A percentile compares a stretch with the other conserved stretches of the same genome.
Evolutionary conservation across 352 stramenopile genomes (phyloP).

Genomic region (Blastocystis sp.): DNA sequence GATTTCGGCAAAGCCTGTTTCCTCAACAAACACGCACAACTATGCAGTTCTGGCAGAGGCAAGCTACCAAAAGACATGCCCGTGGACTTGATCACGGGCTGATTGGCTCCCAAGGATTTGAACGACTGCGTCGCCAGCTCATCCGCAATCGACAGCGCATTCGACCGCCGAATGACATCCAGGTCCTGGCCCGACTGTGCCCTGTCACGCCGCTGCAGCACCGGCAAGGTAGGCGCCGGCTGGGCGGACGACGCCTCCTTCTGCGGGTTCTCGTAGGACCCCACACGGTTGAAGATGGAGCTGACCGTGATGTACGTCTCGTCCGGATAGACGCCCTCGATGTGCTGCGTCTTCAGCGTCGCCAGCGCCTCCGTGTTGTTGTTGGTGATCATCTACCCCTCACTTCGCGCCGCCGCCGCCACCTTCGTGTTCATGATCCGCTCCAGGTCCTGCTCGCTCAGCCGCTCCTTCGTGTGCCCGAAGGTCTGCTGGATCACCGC

Average conservation of each 20-base stretch:
- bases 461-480: neutral
- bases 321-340: neutral
- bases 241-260: neutral
- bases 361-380: constrained; percentile 21
- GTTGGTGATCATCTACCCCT: constrained; percentile 35
- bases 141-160: constrained; percentile 39
- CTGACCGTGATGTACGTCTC: constrained; percentile 17
- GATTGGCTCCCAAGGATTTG: neutral
- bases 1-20: neutral
- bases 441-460: constrained; percentile 14
- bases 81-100: neutral
- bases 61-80: neutral
- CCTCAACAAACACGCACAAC: neutral
- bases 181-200: neutral
- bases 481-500: constrained; percentile 28
- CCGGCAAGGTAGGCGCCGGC: neutral
- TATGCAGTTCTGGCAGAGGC: neutral
- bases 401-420: neutral
- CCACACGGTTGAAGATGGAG: constrained; percentile 13
- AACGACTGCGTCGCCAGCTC: neutral
- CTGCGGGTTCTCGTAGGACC: neutral
- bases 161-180: constrained; percentile 27
- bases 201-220: neutral
- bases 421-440: constrained; percentile 55
- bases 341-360: neutral